Evolutionary conservation across 1,284 basidiomycete species (phyloP), one percentile per base, ranked within the genome.

Genomic region (Schizopora paradoxa): DNA sequence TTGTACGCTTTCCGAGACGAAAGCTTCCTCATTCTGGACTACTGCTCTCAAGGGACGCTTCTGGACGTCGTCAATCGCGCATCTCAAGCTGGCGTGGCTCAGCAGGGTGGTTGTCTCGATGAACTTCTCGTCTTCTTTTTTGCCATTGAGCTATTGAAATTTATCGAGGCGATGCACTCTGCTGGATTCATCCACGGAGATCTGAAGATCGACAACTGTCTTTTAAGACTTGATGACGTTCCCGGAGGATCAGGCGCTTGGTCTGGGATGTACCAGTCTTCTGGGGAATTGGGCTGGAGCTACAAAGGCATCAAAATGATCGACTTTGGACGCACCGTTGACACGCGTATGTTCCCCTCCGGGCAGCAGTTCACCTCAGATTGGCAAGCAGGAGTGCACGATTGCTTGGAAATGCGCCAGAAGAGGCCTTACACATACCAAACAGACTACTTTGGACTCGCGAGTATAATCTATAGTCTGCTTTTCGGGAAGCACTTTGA

Each of bases 131-230:
- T 92, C 42, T 79, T 96, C 61, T 99, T 99, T 76, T 99, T 99
- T 74, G 74, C 86, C 23, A 77, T 94, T 57, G 95, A 99, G 64
- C 77, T 99, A 14, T 67, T 98, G 41, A 83, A 85, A 16, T 68
- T 89, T 8, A 66, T 98, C 39, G 91, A 96, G 59, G 82, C 74
- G 18, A 75, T 98, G 62, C 96, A 99, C 63, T 51, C 63, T 6
- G 71, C 74, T 0, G 86, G 88, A 13, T 86, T 98, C 67, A 87
- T 99, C 55, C 96, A 99, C 58, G 95, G 96, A 33, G 96, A 99
- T 67, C 75, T 99, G 56, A 99, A 99, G 74, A 97, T 98, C 61
- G 96, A 99, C 70, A 99, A 99, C 66, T 97, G 94, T 62, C 76
- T 99, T 10, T 71, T 99, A 6, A 82, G 96, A 3, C 73, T 99